Conservation (phyloP, 805 yeast genomes). For the Myxozyma vanderwaltii region DNA sequence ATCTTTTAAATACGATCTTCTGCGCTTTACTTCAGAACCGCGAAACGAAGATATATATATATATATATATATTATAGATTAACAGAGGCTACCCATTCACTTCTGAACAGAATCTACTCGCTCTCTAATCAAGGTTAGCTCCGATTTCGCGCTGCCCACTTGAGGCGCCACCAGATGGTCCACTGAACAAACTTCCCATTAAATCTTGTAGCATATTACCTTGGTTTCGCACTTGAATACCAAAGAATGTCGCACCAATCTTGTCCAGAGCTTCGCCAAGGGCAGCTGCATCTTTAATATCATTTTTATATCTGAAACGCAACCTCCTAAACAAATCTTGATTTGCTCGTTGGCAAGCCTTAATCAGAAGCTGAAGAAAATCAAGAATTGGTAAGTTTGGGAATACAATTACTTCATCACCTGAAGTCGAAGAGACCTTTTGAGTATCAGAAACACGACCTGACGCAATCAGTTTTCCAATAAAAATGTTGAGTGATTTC, state of each 20-base stretch:
- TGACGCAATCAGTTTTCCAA: conserved; percentile 41
- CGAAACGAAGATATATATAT: too few species aligned
- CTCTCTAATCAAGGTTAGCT: not conserved
- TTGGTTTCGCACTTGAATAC: conserved; percentile 55
- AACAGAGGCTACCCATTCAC: not conserved
- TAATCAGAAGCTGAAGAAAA: conserved; percentile 67
- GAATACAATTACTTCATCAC: conserved; percentile 41
- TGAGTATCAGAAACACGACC: conserved; percentile 21
- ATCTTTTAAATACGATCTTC: not conserved
- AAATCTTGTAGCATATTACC: conserved; percentile 65
- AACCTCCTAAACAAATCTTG: conserved; percentile 58
- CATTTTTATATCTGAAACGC: conserved; percentile 51
- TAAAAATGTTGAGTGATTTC: conserved; percentile 46
- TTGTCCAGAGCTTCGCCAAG: conserved; percentile 52
- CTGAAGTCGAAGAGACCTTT: conserved; percentile 31
- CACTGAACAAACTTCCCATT: conserved; percentile 66
- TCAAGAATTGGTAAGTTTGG: conserved; percentile 57
- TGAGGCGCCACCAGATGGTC: conserved; percentile 11
- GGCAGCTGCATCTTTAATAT: conserved; percentile 43
- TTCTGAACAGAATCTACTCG: not conserved
- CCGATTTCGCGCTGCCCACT: not conserved
- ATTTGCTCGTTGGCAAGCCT: conserved; percentile 58
- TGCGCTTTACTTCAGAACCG: too few species aligned
- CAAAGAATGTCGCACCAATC: conserved; percentile 65
- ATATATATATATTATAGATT: not conserved